A percentile compares a stretch with the other conserved stretches of the same genome.
phyloP scores from a whole-genome alignment of 2,329 filamentous ascomycete species.

The Thyridium curvatum region DNA sequence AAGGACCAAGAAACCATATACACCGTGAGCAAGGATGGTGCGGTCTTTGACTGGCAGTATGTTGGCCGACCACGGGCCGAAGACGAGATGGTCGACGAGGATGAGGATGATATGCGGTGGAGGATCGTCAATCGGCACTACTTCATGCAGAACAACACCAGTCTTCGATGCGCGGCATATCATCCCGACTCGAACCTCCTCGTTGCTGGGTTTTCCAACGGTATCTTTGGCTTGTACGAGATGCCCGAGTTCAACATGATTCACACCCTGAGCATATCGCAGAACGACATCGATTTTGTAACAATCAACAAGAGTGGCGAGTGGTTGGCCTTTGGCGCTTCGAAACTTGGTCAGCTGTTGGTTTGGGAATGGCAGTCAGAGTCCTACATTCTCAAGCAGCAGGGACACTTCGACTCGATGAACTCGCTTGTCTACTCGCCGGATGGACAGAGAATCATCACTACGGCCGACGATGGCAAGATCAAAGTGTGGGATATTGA shows the following conservation, averaged over 20 bases:
- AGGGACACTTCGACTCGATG: constrained; percentile 94
- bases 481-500: constrained; percentile 98
- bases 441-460: constrained; percentile 88
- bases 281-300: constrained; percentile 93
- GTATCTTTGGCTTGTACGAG: constrained; percentile 89
- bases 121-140: constrained; percentile 86
- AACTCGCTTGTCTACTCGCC: constrained; percentile 91
- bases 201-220: constrained; percentile 94
- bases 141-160: constrained; percentile 86
- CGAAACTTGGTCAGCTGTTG: constrained; percentile 88
- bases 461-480: constrained; percentile 92
- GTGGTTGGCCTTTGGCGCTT: constrained; percentile 95
- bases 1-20: constrained; percentile 92
- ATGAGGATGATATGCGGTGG: constrained; percentile 70
- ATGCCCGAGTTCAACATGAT: constrained; percentile 94
- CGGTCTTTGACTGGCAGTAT: constrained; percentile 91
- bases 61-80: constrained; percentile 49
- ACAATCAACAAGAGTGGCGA: constrained; percentile 92
- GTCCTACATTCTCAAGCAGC: constrained; percentile 96
- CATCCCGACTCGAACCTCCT: constrained; percentile 83
- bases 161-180: constrained; percentile 84
- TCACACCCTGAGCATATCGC: constrained; percentile 87
- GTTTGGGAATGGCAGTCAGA: constrained; percentile 99
- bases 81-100: constrained; percentile 53
- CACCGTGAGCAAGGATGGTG: constrained; percentile 95